Conservation (phyloP, 1,139 yeast genomes). For the Barnettozyma hawaiiensis region DNA sequence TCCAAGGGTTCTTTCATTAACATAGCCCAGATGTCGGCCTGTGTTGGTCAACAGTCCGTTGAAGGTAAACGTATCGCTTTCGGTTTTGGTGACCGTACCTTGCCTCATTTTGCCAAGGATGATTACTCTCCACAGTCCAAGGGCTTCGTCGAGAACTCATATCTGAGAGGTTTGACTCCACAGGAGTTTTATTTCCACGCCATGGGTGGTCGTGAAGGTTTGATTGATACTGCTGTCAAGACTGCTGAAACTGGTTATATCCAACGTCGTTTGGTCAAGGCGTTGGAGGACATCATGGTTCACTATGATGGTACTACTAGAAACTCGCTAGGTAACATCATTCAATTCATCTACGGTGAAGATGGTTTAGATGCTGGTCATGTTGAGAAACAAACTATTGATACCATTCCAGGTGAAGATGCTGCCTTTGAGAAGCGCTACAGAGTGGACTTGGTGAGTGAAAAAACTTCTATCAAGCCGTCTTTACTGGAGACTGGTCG, state of each 20-base stretch:
- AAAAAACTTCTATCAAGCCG: constrained; percentile 57
- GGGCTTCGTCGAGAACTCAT: constrained; percentile 97
- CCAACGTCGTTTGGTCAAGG: constrained; percentile 97
- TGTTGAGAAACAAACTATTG: constrained; percentile 95
- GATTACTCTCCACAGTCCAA: constrained; percentile 97
- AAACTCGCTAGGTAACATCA: constrained; percentile 92
- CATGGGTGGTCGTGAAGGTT: constrained; percentile 99
- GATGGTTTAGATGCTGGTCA: constrained; percentile 99
- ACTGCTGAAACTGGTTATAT: constrained; percentile 99
- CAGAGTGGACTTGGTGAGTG: constrained; percentile 80
- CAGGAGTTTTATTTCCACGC: constrained; percentile 99
- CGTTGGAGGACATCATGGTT: constrained; percentile 97
- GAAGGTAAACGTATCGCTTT: constrained; percentile 99
- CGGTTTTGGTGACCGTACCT: constrained; percentile 92
- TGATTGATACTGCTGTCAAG: constrained; percentile 97
- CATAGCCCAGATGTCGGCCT: constrained; percentile 99
- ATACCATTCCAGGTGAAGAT: constrained; percentile 92
- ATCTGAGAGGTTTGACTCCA: constrained; percentile 95
- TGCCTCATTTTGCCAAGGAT: constrained; percentile 97
- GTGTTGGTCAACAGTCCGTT: constrained; percentile 99
- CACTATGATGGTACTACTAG: constrained; percentile 98
- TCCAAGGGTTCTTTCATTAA: constrained; percentile 98
- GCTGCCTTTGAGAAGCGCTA: constrained; percentile 76
- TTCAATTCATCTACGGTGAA: constrained; percentile 97
- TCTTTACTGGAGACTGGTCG: constrained; percentile 81